phyloP scores from a whole-genome alignment of 108 stramenopile genomes.

The Parmales sp. region DNA sequence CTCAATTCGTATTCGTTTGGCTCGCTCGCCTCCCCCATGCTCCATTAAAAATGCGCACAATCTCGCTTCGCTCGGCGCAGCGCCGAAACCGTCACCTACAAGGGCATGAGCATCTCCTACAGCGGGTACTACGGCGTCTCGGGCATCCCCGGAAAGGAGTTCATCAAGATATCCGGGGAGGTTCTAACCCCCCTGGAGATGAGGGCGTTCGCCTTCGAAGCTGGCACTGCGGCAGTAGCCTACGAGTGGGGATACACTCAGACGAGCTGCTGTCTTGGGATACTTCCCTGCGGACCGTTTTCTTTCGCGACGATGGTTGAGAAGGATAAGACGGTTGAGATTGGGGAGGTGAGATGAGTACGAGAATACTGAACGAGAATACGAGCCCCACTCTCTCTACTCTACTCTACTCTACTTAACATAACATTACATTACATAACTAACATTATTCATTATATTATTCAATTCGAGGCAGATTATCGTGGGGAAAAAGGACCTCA shows the following conservation, averaged over 20 bases:
- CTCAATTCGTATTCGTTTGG: too few species aligned
- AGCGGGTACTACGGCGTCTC: slow-evolving; percentile 3
- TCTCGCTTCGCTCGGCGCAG: too few species aligned
- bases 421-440: too few species aligned
- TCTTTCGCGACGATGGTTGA: background rate
- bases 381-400: too few species aligned
- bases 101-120: slow-evolving; percentile 13
- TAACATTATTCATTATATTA: too few species aligned
- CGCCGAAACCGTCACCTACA: background rate
- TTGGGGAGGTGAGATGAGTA: too few species aligned
- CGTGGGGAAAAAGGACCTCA: slow-evolving; percentile 2
- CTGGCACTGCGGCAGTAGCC: background rate
- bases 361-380: too few species aligned
- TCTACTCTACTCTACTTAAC: too few species aligned
- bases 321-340: background rate
- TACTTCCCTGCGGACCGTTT: too few species aligned
- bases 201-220: slow-evolving; percentile 10
- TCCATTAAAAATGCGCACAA: too few species aligned
- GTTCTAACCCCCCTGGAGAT: background rate
- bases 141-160: background rate
- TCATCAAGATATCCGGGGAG: background rate
- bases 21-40: too few species aligned
- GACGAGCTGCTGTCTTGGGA: background rate
- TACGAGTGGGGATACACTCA: slow-evolving; percentile 3
- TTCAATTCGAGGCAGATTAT: too few species aligned